phyloP scores from a whole-genome alignment of 331 rosid genomes.

The Stylosanthes scabra region DNA sequence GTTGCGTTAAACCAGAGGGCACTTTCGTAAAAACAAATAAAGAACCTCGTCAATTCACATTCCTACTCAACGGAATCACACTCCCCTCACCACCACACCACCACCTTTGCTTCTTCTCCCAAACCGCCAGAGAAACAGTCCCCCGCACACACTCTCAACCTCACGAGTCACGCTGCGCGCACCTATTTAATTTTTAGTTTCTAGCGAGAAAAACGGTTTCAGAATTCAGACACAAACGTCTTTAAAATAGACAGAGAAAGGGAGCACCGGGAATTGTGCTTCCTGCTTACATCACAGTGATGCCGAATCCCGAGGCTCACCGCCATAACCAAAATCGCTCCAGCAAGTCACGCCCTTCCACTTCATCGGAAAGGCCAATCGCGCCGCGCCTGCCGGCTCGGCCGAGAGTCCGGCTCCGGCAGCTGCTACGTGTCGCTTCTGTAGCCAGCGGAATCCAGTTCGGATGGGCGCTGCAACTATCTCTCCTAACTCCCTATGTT shows the following conservation, averaged over 20 bases:
- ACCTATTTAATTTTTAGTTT: not conserved
- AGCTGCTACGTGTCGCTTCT: conserved; percentile 74
- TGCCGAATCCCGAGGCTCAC: conserved; percentile 57
- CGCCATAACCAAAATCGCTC: conserved; percentile 37
- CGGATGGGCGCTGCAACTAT: conserved; percentile 98
- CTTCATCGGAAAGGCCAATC: conserved; percentile 34
- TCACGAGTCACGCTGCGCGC: not conserved
- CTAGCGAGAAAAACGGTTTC: conserved; percentile 2
- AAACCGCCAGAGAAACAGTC: conserved; percentile 7
- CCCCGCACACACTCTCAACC: not conserved
- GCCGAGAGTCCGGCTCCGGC: conserved; percentile 55
- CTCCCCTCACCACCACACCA: not conserved
- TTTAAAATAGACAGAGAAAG: not conserved
- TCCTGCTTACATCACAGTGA: conserved; percentile 13
- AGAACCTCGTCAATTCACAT: not conserved
- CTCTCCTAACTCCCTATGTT: conserved; percentile 86
- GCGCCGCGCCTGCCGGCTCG: conserved; percentile 32
- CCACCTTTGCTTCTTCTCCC: conserved; percentile 22
- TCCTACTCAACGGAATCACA: conserved; percentile 18
- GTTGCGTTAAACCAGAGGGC: not conserved
- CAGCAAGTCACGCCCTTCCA: conserved; percentile 43
- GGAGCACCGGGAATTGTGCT: conserved; percentile 17
- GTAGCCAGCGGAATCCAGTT: conserved; percentile 93
- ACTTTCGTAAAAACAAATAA: not conserved
- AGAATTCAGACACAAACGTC: not conserved